A percentile compares a stretch with the other conserved stretches of the same genome.
Evolutionary conservation across 257 asterid genomes (phyloP).

Genomic region (Solanum chmielewskii): DNA sequence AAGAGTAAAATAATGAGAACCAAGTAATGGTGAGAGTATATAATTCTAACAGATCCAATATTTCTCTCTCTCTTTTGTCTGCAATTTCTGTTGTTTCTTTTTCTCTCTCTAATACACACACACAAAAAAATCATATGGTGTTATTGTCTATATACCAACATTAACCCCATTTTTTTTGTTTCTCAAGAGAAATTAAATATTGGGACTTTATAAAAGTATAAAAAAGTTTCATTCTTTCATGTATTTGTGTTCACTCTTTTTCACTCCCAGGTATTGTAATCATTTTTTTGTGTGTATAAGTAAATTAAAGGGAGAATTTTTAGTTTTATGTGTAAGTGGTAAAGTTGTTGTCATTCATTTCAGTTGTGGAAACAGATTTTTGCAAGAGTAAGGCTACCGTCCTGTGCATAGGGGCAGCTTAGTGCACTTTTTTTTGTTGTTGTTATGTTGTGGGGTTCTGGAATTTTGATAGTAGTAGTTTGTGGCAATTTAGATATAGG

Average conservation of each 20-base stretch:
- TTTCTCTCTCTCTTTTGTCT: not conserved
- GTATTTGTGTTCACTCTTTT: not conserved
- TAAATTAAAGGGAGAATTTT: not conserved
- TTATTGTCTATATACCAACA: not conserved
- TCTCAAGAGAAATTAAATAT: not conserved
- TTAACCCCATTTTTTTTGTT: not conserved
- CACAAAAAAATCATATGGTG: not conserved
- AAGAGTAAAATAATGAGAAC: not conserved
- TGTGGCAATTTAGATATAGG: not conserved
- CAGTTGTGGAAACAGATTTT: not conserved
- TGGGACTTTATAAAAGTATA: not conserved
- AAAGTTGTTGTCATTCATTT: not conserved
- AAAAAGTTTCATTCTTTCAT: not conserved
- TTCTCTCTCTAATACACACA: not conserved
- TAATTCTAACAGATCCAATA: conserved; percentile 10
- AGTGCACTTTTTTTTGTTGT: not conserved
- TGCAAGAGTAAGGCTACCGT: not conserved
- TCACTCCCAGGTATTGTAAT: not conserved
- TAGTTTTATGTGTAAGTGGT: not conserved
- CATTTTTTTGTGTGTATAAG: not conserved
- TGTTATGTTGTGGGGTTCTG: not conserved
- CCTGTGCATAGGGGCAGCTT: not conserved
- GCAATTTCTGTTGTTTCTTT: not conserved
- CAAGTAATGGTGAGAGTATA: not conserved
- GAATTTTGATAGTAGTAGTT: not conserved